Evolutionary conservation across 2,329 filamentous ascomycete genomes (phyloP).

Genomic region (Scopulariopsis brevicaulis): DNA sequence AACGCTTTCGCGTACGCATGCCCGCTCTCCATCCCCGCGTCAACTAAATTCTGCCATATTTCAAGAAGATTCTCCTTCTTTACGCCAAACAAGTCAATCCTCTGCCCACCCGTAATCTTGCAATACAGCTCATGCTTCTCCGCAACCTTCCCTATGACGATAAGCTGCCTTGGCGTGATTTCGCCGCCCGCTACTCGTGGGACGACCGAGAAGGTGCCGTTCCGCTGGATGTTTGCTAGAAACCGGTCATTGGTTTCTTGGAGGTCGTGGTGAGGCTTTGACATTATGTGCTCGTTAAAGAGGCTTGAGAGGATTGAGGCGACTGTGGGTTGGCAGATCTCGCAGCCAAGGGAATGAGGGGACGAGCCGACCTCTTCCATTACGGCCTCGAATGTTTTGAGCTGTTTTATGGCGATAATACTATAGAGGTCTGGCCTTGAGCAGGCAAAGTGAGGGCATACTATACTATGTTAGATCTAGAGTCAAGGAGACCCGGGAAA

Average conservation of each 20-base stretch:
- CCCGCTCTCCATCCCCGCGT: slow-evolving; percentile 80
- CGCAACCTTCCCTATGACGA: slow-evolving; percentile 73
- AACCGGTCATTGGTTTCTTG: slow-evolving; percentile 89
- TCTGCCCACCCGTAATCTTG: slow-evolving; percentile 86
- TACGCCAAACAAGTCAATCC: slow-evolving; percentile 88
- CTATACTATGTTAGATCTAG: background rate
- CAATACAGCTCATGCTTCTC: slow-evolving; percentile 78
- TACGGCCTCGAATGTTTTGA: slow-evolving; percentile 61
- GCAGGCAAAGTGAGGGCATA: slow-evolving; percentile 76
- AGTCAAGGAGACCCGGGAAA: background rate
- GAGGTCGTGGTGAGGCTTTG: slow-evolving; percentile 56
- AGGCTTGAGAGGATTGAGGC: slow-evolving; percentile 71
- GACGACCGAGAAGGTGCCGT: slow-evolving; percentile 83
- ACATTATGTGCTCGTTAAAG: slow-evolving; percentile 76
- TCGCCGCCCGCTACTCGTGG: slow-evolving; percentile 76
- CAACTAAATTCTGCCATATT: slow-evolving; percentile 73
- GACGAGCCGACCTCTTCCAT: slow-evolving; percentile 71
- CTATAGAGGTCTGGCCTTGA: slow-evolving; percentile 84
- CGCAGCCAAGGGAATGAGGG: slow-evolving; percentile 64
- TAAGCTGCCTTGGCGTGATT: slow-evolving; percentile 77
- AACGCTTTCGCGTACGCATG: slow-evolving; percentile 87
- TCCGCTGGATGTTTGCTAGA: slow-evolving; percentile 80
- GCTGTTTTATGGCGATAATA: slow-evolving; percentile 70
- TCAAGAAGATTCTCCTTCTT: slow-evolving; percentile 73
- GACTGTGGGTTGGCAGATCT: slow-evolving; percentile 75